phyloP scores from a whole-genome alignment of 2,329 filamentous ascomycete species.

The Westerdykella ornata region DNA sequence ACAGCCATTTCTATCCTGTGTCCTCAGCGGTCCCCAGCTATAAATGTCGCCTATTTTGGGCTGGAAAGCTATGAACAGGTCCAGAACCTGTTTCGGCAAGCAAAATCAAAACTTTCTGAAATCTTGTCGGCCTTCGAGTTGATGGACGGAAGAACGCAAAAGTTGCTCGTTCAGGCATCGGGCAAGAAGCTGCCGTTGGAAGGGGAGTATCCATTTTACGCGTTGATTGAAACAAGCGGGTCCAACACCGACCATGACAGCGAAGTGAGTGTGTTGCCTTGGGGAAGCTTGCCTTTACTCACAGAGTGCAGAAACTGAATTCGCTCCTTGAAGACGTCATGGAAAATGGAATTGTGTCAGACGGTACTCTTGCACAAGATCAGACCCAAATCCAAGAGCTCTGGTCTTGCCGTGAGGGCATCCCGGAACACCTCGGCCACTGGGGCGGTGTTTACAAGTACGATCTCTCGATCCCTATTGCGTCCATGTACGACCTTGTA shows the following conservation, averaged over 20 bases:
- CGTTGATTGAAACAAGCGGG: conserved; percentile 90
- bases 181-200: conserved; percentile 76
- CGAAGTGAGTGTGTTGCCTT: conserved; percentile 37
- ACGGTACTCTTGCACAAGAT: conserved; percentile 88
- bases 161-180: conserved; percentile 55
- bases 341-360: conserved; percentile 74
- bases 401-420: conserved; percentile 90
- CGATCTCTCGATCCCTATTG: conserved; percentile 86
- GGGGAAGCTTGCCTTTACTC: conserved; percentile 1
- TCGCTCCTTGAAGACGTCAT: conserved; percentile 88
- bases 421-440: conserved; percentile 81
- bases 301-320: conserved; percentile 63
- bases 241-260: conserved; percentile 90
- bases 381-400: conserved; percentile 80
- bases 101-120: conserved; percentile 84
- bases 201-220: conserved; percentile 85
- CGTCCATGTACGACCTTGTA: conserved; percentile 81
- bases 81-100: conserved; percentile 76
- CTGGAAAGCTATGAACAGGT: conserved; percentile 86
- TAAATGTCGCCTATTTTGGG: conserved; percentile 93
- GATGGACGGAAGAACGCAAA: conserved; percentile 83
- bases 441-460: conserved; percentile 98
- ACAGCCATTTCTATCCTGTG: conserved; percentile 86
- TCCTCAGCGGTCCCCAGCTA: conserved; percentile 75
- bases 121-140: conserved; percentile 96